These are phyloP conservation scores for Stemphylium lycopersici DNA, from an alignment of 2,329 filamentous ascomycete species.

Conservation along the genomic window DNA sequence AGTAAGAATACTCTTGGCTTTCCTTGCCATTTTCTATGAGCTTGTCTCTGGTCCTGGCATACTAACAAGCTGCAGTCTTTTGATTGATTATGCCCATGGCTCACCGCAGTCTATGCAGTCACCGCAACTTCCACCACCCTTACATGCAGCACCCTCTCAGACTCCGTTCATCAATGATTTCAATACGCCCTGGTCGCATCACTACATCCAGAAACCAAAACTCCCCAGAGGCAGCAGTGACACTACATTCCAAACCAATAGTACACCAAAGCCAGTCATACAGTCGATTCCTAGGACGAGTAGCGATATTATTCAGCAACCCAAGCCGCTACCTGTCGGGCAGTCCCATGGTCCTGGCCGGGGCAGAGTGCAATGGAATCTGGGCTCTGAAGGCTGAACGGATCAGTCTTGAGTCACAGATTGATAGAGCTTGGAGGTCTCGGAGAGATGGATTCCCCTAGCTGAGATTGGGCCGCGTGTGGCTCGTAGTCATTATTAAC, in stretches of 20 bases:
- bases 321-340: slow-evolving; percentile 33
- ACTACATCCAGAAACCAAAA: slow-evolving; percentile 26
- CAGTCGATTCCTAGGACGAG: slow-evolving; percentile 27
- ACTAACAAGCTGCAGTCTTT: slow-evolving; percentile 5
- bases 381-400: slow-evolving; percentile 37
- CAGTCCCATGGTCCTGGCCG: slow-evolving; percentile 20
- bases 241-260: slow-evolving; percentile 15
- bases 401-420: neutral
- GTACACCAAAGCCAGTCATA: slow-evolving; percentile 14
- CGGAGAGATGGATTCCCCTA: neutral
- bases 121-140: slow-evolving; percentile 2
- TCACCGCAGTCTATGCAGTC: slow-evolving; percentile 6
- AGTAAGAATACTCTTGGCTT: slow-evolving; percentile 22
- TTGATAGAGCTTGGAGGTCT: neutral
- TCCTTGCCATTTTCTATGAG: neutral
- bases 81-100: slow-evolving; percentile 8
- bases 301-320: slow-evolving; percentile 39
- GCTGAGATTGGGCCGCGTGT: neutral
- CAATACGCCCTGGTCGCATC: slow-evolving; percentile 26
- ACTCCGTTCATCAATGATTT: slow-evolving; percentile 24
- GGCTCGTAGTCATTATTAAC: neutral
- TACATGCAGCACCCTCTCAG: neutral
- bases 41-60: neutral
- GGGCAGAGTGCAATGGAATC: slow-evolving; percentile 43
- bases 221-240: slow-evolving; percentile 35